These are phyloP conservation scores for Coprinopsis strossmayeri DNA, from an alignment of 768 basidiomycete species.

Conservation along the genomic window DNA sequence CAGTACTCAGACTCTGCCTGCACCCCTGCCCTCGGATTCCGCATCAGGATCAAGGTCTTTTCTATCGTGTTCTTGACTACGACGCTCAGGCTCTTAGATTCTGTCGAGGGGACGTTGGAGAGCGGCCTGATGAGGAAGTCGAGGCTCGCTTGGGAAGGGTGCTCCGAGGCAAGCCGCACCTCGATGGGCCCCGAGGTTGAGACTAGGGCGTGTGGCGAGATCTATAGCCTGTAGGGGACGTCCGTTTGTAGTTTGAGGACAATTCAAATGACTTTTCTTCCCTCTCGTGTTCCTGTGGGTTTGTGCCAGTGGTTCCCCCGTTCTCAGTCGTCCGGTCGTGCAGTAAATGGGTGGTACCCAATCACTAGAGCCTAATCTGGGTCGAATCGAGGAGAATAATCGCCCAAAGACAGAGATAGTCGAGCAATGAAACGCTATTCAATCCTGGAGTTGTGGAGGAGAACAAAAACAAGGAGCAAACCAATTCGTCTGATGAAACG, in stretches of 20 bases:
- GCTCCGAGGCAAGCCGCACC: constrained; percentile 61
- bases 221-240: not conserved
- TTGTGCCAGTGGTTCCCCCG: no score
- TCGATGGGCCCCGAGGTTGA: constrained; percentile 82
- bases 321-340: no score
- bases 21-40: constrained; percentile 66
- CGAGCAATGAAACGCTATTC: not conserved
- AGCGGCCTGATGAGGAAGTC: constrained; percentile 72
- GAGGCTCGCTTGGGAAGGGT: constrained; percentile 65
- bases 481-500: no score
- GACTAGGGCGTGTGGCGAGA: constrained; percentile 38
- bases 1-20: constrained; percentile 60
- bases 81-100: constrained; percentile 53
- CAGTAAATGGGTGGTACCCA: no score
- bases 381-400: no score
- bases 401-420: no score
- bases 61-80: constrained; percentile 51
- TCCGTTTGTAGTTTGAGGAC: not conserved
- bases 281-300: no score
- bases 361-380: no score
- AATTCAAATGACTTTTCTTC: no score
- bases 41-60: constrained; percentile 58
- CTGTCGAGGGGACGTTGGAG: constrained; percentile 60
- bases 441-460: not conserved
- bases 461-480: not conserved